phyloP scores from a whole-genome alignment of 2,329 filamentous ascomycete species.

The Aspergillus neotritici region DNA sequence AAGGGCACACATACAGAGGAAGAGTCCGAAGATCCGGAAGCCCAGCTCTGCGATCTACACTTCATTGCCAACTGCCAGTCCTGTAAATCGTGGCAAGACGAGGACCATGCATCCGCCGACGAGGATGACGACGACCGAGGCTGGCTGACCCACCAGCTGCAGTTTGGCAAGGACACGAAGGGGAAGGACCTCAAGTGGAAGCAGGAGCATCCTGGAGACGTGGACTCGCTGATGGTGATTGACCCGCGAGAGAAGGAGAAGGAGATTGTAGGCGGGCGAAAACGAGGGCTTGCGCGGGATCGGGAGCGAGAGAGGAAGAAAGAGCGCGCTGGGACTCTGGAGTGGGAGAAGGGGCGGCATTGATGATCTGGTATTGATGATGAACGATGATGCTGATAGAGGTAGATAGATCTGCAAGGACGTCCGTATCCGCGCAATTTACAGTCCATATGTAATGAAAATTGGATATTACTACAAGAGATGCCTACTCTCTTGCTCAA shows the following conservation, averaged over 20 bases:
- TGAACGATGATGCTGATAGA: no score
- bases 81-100: conserved; percentile 74
- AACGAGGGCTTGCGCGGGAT: conserved; percentile 47
- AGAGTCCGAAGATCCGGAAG: conserved; percentile 54
- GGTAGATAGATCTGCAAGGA: no score
- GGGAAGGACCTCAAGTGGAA: conserved; percentile 90
- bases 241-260: conserved; percentile 80
- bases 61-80: conserved; percentile 95
- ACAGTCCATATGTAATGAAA: no score
- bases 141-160: conserved; percentile 83
- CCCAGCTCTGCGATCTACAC: conserved; percentile 79
- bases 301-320: conserved; percentile 34
- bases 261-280: conserved; percentile 60
- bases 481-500: no score
- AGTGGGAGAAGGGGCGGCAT: conserved; percentile 26
- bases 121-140: conserved; percentile 52
- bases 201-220: conserved; percentile 81
- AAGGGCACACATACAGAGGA: conserved; percentile 10
- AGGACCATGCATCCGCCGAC: conserved; percentile 37
- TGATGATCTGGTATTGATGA: background rate
- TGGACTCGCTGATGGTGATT: conserved; percentile 68
- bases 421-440: no score
- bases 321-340: conserved; percentile 28
- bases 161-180: conserved; percentile 80
- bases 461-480: no score